These are phyloP conservation scores for Oryza glumipatula DNA, from an alignment of 176 grass and related monocot genomes.

Conservation along the genomic window DNA sequence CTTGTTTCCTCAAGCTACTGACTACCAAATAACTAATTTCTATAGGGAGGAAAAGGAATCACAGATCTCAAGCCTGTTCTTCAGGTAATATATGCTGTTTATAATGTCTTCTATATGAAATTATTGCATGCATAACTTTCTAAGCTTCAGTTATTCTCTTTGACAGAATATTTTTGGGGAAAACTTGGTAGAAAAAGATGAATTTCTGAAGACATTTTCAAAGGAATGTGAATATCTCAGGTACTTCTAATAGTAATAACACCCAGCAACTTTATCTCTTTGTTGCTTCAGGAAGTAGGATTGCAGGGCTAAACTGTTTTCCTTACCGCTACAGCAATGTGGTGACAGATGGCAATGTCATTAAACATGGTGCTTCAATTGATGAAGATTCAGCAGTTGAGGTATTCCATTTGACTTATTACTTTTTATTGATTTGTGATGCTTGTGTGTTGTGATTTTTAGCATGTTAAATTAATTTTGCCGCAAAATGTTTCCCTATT, in stretches of 20 bases:
- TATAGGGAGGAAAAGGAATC: constrained; percentile 90
- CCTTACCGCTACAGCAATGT: constrained; percentile 35
- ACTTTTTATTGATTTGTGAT: neutral
- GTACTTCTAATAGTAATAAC: constrained; percentile 36
- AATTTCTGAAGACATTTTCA: constrained; percentile 83
- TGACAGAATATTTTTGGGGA: constrained; percentile 87
- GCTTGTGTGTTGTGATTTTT: constrained; percentile 17
- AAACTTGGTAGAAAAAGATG: constrained; percentile 78
- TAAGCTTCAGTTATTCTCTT: constrained; percentile 42
- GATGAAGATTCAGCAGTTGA: constrained; percentile 49
- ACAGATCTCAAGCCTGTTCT: constrained; percentile 74
- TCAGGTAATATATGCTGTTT: constrained; percentile 56
- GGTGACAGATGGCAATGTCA: constrained; percentile 32
- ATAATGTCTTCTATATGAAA: constrained; percentile 23
- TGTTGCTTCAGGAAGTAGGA: neutral
- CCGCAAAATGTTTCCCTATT: neutral
- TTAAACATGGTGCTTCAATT: constrained; percentile 30
- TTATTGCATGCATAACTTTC: constrained; percentile 12
- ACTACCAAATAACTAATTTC: constrained; percentile 23
- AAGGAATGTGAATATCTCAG: constrained; percentile 70
- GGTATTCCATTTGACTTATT: constrained; percentile 36
- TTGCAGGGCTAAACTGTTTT: neutral
- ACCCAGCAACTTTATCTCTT: constrained; percentile 16
- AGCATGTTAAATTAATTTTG: constrained; percentile 1
- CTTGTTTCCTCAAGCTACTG: constrained; percentile 29